These are phyloP conservation scores for Aspergillus quadrilineatus DNA, from an alignment of 2,329 filamentous ascomycete genomes.

Conservation along the genomic window DNA sequence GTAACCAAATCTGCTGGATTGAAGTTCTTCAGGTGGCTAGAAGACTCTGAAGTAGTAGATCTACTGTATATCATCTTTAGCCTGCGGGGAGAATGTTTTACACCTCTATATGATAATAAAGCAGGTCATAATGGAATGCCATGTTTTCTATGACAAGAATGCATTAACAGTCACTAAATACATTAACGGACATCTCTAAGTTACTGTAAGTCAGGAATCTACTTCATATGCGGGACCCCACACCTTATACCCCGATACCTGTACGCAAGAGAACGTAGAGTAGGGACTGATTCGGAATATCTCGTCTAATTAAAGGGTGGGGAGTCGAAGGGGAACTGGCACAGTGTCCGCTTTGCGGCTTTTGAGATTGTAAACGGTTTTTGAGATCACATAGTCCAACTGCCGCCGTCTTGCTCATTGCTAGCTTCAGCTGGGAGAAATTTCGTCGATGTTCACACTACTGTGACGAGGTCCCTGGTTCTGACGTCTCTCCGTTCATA, in stretches of 20 bases:
- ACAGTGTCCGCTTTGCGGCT: background rate
- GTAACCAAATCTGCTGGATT: too few relatives aligned
- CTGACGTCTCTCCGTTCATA: conserved; percentile 18
- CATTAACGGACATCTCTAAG: background rate
- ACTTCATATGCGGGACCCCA: conserved; percentile 19
- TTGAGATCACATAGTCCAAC: background rate
- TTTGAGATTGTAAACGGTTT: background rate
- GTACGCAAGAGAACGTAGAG: background rate
- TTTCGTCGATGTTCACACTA: background rate
- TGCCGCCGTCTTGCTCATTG: background rate
- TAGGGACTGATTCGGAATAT: background rate
- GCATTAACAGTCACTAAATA: conserved; percentile 3
- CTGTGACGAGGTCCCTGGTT: conserved; percentile 1
- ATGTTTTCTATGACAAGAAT: conserved; percentile 1
- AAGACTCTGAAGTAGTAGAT: too few relatives aligned
- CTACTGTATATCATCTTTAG: too few relatives aligned
- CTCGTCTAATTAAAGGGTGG: background rate
- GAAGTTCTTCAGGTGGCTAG: too few relatives aligned
- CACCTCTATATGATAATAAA: background rate
- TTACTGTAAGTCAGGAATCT: background rate
- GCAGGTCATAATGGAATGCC: background rate
- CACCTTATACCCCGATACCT: background rate
- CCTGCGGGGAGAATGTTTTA: too few relatives aligned
- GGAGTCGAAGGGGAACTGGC: background rate
- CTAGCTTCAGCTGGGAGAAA: background rate